Evolutionary conservation across 2,329 filamentous ascomycete species (phyloP), one percentile per base, ranked within the genome.

Genomic region (Epichloe brachyelytri): DNA sequence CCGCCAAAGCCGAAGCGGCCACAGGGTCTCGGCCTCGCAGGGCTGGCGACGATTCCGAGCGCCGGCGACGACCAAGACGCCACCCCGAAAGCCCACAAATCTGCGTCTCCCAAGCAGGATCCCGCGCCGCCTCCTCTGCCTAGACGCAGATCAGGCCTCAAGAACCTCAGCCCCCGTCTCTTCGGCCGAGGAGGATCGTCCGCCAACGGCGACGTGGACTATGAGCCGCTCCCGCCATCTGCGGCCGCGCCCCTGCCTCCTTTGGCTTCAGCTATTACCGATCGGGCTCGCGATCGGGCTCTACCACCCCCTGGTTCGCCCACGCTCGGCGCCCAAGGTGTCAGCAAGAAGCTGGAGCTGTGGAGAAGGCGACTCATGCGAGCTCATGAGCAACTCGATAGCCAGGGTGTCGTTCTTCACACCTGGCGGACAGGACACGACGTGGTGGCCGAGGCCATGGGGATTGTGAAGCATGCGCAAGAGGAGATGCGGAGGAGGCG

Each of bases 401-500:
- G 72, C 5, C 71, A 81, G 39, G 83, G 83, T 4, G 83, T 93
- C 1, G 69, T 76, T 56, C 63, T 93, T 37, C 79, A 85, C 55
- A 87, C 78, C 19, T 93, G 87, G 87, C 74, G 84, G 41, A 77
- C 76, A 11, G 87, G 87, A 0, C 71, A 74, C 30, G 87, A 93
- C 68, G 83, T 87, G 7, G 72, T 79, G 51, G 71, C 72, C 1
- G 83, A 86, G 64, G 82, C 84, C 3, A 72, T 82, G 49, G 77
- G 73, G 14, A 74, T 89, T 52, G 78, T 88, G 3, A 74, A 75
- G 63, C 71, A 75, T 54, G 75, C 75, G 33, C 59, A 80, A 60
- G 66, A 60, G 51, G 68, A 73, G 64, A 66, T 62, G 11, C 58
- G 57, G 26, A 51, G 54, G 48, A 55, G 52, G 53, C 53, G 34